These are phyloP conservation scores for Geotrichum europaeum DNA, from an alignment of 1,139 yeast genomes.

Conservation along the genomic window DNA sequence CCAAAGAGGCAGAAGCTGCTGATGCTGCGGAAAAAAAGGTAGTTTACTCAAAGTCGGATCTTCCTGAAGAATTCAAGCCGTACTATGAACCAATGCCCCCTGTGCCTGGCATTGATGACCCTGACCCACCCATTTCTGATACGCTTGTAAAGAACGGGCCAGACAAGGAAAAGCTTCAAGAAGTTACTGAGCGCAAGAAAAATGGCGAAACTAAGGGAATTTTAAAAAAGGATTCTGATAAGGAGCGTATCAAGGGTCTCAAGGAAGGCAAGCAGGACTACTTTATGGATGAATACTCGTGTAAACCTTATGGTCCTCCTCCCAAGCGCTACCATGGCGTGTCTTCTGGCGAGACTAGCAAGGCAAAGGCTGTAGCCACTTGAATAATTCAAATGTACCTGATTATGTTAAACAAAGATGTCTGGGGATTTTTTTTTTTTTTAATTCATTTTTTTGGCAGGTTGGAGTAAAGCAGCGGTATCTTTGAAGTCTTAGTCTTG, in stretches of 20 bases:
- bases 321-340: slow-evolving; percentile 29
- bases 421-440: no score
- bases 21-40: not conserved
- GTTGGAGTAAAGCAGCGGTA: no score
- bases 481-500: no score
- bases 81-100: slow-evolving; percentile 8
- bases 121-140: slow-evolving; percentile 1
- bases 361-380: not conserved
- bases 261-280: slow-evolving; percentile 1
- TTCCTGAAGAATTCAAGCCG: slow-evolving; percentile 2
- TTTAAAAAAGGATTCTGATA: not conserved
- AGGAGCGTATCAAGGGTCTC: not conserved
- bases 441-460: no score
- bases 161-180: not conserved
- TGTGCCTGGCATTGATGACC: slow-evolving; percentile 10
- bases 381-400: no score
- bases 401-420: no score
- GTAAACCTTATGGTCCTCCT: slow-evolving; percentile 32
- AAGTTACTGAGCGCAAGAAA: not conserved
- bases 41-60: not conserved
- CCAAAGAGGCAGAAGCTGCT: not conserved
- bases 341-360: not conserved
- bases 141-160: slow-evolving; percentile 1
- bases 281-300: slow-evolving; percentile 27
- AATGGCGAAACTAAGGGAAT: not conserved